A percentile compares a stretch with the other conserved stretches of the same genome.
phyloP scores from a whole-genome alignment of 768 basidiomycete species.

The Collybiopsis confluens region DNA sequence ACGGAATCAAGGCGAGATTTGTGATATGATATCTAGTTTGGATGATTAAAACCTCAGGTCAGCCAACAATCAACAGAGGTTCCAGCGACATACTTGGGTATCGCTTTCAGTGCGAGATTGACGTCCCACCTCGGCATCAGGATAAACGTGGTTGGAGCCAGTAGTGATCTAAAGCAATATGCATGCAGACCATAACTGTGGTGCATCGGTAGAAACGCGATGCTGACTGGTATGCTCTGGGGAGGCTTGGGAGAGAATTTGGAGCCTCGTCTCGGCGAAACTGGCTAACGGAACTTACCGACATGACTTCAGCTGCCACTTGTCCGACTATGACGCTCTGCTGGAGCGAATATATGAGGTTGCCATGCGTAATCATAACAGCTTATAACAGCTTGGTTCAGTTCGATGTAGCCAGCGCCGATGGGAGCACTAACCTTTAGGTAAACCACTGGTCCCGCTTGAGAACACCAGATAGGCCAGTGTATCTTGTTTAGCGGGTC shows the following conservation, averaged over 20 bases:
- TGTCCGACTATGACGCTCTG: constrained; percentile 30
- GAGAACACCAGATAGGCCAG: constrained; percentile 72
- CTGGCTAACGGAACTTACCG: not conserved
- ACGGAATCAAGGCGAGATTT: constrained; percentile 50
- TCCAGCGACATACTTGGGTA: constrained; percentile 48
- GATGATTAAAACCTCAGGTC: not conserved
- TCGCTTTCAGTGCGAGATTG: constrained; percentile 43
- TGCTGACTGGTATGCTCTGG: constrained; percentile 39
- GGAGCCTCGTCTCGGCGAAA: constrained; percentile 29
- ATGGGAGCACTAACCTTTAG: constrained; percentile 50
- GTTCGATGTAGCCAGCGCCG: too few relatives aligned
- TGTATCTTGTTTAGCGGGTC: constrained; percentile 43
- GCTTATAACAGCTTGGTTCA: constrained; percentile 30
- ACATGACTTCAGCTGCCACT: constrained; percentile 23
- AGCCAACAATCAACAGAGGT: not conserved
- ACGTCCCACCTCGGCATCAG: constrained; percentile 59
- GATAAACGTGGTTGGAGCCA: constrained; percentile 42
- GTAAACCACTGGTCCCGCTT: constrained; percentile 72
- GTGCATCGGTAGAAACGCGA: constrained; percentile 64
- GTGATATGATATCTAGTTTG: constrained; percentile 62
- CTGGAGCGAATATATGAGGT: constrained; percentile 40
- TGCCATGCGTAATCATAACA: constrained; percentile 72
- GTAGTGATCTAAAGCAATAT: constrained; percentile 44
- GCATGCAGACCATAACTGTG: constrained; percentile 59
- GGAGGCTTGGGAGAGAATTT: constrained; percentile 29